These are phyloP conservation scores for Magnolia sinica DNA, from an alignment of 164 flowering plant species.

Conservation along the genomic window DNA sequence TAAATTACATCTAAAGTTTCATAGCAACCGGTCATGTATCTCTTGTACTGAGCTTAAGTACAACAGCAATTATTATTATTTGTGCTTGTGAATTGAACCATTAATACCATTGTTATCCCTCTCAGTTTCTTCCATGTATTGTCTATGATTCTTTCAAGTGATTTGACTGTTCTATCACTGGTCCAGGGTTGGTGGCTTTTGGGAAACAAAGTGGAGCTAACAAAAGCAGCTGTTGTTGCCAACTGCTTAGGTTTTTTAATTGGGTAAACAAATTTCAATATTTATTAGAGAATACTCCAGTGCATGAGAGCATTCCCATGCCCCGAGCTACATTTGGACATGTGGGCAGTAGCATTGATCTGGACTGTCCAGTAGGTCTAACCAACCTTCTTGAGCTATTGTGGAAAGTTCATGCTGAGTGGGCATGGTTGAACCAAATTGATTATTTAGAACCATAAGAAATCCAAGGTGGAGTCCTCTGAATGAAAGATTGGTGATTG, in stretches of 20 bases:
- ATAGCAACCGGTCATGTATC: no score
- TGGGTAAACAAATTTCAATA: constrained; percentile 49
- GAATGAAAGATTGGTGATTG: neutral
- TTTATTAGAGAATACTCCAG: no score
- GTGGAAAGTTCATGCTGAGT: no score
- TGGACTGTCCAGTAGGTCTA: no score
- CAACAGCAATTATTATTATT: no score
- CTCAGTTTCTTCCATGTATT: constrained; percentile 3
- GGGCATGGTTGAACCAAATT: neutral
- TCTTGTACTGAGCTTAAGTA: no score
- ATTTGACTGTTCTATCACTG: constrained; percentile 10
- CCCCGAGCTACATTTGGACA: neutral
- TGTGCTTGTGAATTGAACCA: neutral
- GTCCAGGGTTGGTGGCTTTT: constrained; percentile 97
- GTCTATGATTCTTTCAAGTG: constrained; percentile 2
- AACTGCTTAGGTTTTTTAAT: constrained; percentile 68
- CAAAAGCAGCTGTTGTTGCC: constrained; percentile 65
- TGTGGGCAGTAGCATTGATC: no score
- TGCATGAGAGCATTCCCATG: neutral
- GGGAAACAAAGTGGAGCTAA: constrained; percentile 64
- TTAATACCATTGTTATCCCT: neutral
- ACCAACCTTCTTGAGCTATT: no score
- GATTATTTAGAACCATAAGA: neutral
- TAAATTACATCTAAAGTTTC: no score
- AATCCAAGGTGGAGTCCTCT: neutral